Evolutionary conservation across 495 filamentous ascomycete species (phyloP), one percentile per base, ranked within the genome.

Genomic region (Bacidia rubella): DNA sequence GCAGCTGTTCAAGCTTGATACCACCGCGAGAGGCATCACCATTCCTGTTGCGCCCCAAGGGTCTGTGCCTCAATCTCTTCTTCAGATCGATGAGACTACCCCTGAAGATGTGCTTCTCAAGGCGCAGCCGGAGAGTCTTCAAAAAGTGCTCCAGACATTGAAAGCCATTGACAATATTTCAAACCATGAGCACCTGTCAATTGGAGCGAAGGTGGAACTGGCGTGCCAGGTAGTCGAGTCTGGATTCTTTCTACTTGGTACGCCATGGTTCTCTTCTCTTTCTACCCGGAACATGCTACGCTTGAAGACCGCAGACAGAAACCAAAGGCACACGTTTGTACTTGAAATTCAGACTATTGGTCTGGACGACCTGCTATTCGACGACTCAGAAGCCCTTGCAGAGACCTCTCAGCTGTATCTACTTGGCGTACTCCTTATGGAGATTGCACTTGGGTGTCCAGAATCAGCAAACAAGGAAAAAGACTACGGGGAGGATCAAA

Each of bases 211-310:
- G 40, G 25, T 57, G 10, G 22, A 51, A n/a, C 19, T 57, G 3
- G 55, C 55, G 22, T 57, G 25, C 41, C 54, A 57, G 17, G 15
- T 57, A 15, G 55, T 57, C 3, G 55, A 57, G n/a, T 45, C 27
- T 24, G 51, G 51, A 1, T 51, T 57, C 22, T 46, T 49, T 46
- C 41, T 57, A 0, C 26, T 54, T n/a, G 56, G 52, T 11, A 58
- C 56, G 11, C 56, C 52, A 23, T 58, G 52, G 56, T 29, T 58
- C 19, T 52, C 47, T 12, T 58, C 56, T 1, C 20, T 58, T 17
- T 49, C 35, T 40, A 58, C 51, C 19, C 41, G 49, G 5, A 12
- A 43, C 3, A 19, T 56, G 10, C 49, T 7, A 26, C 39, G 51
- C 23, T 11, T 57, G 25, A 42, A 54, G 25, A 32, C n/a, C 15